Percentiles rank a stretch among this genome's conserved stretches.
phyloP scores from a whole-genome alignment of 805 yeast genomes.

The Candida schatavii region DNA sequence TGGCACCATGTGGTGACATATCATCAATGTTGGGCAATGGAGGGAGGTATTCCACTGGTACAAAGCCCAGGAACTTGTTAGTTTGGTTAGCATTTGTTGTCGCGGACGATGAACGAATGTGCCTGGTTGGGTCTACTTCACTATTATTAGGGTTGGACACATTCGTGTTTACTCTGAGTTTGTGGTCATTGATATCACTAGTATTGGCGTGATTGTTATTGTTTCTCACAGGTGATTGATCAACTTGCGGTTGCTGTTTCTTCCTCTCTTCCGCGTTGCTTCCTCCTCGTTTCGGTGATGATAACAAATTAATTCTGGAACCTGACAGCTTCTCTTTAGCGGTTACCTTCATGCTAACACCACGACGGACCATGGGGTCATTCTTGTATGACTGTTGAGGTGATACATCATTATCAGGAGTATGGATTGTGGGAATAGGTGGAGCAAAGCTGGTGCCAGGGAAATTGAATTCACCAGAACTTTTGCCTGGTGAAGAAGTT shows the following conservation, averaged over 20 bases:
- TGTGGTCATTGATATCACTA: background rate
- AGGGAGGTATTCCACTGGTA: constrained; percentile 42
- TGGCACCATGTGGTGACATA: constrained; percentile 12
- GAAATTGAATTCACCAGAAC: constrained; percentile 9
- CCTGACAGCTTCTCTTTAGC: constrained; percentile 46
- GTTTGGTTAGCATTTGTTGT: constrained; percentile 11
- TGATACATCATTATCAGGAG: constrained; percentile 10
- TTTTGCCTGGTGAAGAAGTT: constrained; percentile 10
- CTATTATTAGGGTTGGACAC: constrained; percentile 5
- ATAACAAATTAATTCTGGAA: constrained; percentile 23
- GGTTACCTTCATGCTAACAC: constrained; percentile 60
- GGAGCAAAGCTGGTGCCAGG: constrained; percentile 9
- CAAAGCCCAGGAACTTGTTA: constrained; percentile 34
- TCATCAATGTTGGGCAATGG: constrained; percentile 42
- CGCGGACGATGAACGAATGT: constrained; percentile 22
- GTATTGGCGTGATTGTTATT: background rate
- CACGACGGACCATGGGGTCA: constrained; percentile 55
- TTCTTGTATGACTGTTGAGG: constrained; percentile 10
- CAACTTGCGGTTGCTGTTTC: background rate
- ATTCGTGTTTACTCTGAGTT: background rate
- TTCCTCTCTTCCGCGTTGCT: background rate
- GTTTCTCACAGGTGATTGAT: background rate
- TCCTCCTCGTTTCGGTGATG: constrained; percentile 4
- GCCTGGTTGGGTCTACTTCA: constrained; percentile 3
- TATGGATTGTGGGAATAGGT: constrained; percentile 8